These are phyloP conservation scores for Colletotrichum navitas DNA, from an alignment of 2,329 filamentous ascomycete genomes.

Conservation along the genomic window DNA sequence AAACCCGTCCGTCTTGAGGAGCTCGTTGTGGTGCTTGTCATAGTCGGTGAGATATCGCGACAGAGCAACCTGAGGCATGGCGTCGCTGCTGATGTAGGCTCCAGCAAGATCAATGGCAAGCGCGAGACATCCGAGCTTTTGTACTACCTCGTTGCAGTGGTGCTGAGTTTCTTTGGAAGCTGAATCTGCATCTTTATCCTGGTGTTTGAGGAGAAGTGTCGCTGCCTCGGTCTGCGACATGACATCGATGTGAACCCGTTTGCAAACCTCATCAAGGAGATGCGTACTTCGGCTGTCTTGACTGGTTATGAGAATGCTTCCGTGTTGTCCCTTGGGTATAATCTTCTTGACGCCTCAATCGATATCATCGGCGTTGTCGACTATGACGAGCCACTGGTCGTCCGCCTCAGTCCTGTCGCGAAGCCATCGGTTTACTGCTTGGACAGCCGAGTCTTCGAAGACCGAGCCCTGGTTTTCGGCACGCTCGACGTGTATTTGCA, in stretches of 20 bases:
- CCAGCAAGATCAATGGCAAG: conserved; percentile 1
- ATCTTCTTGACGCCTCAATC: not conserved
- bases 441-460: not conserved
- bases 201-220: not conserved
- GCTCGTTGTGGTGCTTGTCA: not conserved
- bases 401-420: not conserved
- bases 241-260: not conserved
- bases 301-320: not conserved
- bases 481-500: not conserved
- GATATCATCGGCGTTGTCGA: not conserved
- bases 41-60: not conserved
- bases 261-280: not conserved
- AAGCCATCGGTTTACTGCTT: not conserved
- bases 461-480: not conserved
- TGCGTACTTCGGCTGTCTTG: not conserved
- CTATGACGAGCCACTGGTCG: not conserved
- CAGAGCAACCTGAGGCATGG: not conserved
- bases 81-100: not conserved
- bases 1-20: not conserved
- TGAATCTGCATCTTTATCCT: not conserved
- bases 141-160: not conserved
- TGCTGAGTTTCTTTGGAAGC: not conserved
- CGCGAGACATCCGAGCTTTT: not conserved
- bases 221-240: not conserved
- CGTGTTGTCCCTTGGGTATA: not conserved